These are phyloP conservation scores for Geotrichum macrosporum DNA, from an alignment of 1,139 yeast genomes.

Conservation along the genomic window DNA sequence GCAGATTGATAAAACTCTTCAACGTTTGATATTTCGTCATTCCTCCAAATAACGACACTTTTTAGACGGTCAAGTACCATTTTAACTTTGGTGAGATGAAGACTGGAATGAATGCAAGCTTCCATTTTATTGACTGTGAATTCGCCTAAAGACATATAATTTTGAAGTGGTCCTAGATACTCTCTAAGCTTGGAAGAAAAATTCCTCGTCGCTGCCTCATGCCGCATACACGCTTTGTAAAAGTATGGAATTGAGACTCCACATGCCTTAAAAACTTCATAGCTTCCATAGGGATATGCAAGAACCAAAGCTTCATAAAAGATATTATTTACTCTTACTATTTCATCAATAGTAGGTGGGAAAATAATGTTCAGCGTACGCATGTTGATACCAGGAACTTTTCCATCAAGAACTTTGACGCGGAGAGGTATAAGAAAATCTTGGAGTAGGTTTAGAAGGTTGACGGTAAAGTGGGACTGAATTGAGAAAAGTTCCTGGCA, in stretches of 20 bases:
- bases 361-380: slow-evolving; percentile 68
- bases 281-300: slow-evolving; percentile 64
- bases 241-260: slow-evolving; percentile 81
- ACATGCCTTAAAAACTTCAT: slow-evolving; percentile 72
- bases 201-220: slow-evolving; percentile 80
- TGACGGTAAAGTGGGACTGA: slow-evolving; percentile 70
- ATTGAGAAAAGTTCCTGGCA: slow-evolving; percentile 62
- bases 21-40: slow-evolving; percentile 36
- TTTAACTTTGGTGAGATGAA: slow-evolving; percentile 67
- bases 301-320: slow-evolving; percentile 67
- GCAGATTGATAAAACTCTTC: slow-evolving; percentile 51
- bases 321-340: slow-evolving; percentile 81
- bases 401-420: slow-evolving; percentile 57
- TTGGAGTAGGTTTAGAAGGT: slow-evolving; percentile 67
- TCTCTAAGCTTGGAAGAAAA: slow-evolving; percentile 44
- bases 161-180: slow-evolving; percentile 21
- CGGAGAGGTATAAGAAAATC: slow-evolving; percentile 76
- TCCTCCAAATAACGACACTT: slow-evolving; percentile 38
- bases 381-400: slow-evolving; percentile 47
- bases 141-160: slow-evolving; percentile 23
- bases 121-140: slow-evolving; percentile 62
- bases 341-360: slow-evolving; percentile 94
- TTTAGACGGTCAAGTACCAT: slow-evolving; percentile 59
- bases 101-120: slow-evolving; percentile 62
- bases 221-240: slow-evolving; percentile 87